Evolutionary conservation across 192 early-diverging fungal genomes (phyloP), one percentile per base, ranked within the genome.

Genomic region (Gaertneriomyces semiglobifer): DNA sequence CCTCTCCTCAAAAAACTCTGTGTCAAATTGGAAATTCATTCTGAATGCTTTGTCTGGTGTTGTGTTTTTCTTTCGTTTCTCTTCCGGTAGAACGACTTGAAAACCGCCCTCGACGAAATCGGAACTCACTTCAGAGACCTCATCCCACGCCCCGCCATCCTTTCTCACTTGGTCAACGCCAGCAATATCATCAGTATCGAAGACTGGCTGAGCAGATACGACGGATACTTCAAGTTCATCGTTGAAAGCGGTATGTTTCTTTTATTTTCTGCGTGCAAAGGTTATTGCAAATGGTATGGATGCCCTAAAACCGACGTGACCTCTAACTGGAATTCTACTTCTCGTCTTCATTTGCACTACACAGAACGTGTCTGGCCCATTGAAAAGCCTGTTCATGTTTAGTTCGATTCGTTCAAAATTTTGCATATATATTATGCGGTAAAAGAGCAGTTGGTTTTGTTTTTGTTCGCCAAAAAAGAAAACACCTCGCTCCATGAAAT

Each of bases 51-150:
- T 16, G 19, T 14, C n/a, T 39, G 6, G 57, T 16, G 40, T 20
- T 46, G 43, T 70, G 12, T 3, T 40, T 43, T 56, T 20, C 38
- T n/a, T 11, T 39, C 38, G 25, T 33, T 33, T 33, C 25, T 33
- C 25, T 33, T 33, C 25, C 25, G 25, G 25, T 33, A 78, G 77
- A 51, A 38, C 12, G 77, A 78, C 19, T 65, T 78, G 10, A 78
- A 78, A 52, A 18, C 63, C 19, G 73, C 67, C 0, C 58, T 78
- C 57, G 77, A 78, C 19, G 77, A 74, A 40, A 55, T 78, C 5
- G 25, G 54, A 5, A 53, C 25, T 5, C 61, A 65, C n/a, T 78
- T 72, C 53, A 41, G 53, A 57, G 70, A 74, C 43, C 63, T 69
- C 14, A 39, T 78, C 11, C 77, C 77, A 6, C 48, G 70, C 5